phyloP scores from a whole-genome alignment of 305 asterid species.

The Fraxinus paxiana region DNA sequence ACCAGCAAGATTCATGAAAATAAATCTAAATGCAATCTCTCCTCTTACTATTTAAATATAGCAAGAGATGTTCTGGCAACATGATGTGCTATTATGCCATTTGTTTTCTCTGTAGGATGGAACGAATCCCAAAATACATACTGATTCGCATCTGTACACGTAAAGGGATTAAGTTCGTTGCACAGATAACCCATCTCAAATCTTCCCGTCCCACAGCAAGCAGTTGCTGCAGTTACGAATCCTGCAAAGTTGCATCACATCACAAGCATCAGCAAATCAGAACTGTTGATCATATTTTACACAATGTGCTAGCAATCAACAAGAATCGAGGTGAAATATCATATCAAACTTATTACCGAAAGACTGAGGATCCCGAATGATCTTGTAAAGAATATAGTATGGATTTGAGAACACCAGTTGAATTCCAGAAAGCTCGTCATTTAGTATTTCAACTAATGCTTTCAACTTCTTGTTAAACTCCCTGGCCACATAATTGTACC shows the following conservation, averaged over 20 bases:
- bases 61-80: slow-evolving; percentile 25
- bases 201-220: slow-evolving; percentile 76
- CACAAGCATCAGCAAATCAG: neutral
- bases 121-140: slow-evolving; percentile 83
- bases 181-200: slow-evolving; percentile 69
- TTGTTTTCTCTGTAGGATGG: slow-evolving; percentile 72
- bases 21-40: neutral
- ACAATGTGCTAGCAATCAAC: neutral
- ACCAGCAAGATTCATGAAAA: neutral
- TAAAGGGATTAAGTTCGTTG: slow-evolving; percentile 41
- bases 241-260: slow-evolving; percentile 30
- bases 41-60: slow-evolving; percentile 15
- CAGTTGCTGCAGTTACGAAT: slow-evolving; percentile 45
- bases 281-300: neutral
- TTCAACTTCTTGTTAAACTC: slow-evolving; percentile 48
- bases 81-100: slow-evolving; percentile 41
- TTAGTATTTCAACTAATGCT: slow-evolving; percentile 38
- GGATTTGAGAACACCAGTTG: slow-evolving; percentile 47
- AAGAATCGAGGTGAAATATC: neutral
- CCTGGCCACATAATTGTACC: slow-evolving; percentile 51
- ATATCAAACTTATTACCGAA: slow-evolving; percentile 42
- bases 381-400: slow-evolving; percentile 39
- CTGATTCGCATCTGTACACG: slow-evolving; percentile 60
- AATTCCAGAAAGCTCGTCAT: slow-evolving; percentile 50
- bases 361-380: slow-evolving; percentile 49